Percentiles rank a stretch among this genome's conserved stretches.
phyloP scores from a whole-genome alignment of 345 rosid genomes.

The Microcos paniculata region DNA sequence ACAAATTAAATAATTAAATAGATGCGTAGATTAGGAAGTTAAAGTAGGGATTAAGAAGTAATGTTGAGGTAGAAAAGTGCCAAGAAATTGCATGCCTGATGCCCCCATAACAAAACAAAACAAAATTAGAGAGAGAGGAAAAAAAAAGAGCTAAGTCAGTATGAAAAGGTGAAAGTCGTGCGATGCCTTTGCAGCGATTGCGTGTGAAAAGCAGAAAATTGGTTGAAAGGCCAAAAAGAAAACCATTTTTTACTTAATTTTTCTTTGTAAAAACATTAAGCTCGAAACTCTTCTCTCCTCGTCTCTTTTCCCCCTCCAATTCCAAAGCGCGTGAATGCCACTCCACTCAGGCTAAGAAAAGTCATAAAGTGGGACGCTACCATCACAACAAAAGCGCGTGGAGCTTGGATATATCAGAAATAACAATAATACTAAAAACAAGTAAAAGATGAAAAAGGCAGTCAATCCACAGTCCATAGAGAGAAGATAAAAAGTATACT shows the following conservation, averaged over 20 bases:
- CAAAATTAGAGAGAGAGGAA: conserved; percentile 11
- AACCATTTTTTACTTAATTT: neutral
- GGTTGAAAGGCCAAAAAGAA: conserved; percentile 24
- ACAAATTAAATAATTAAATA: neutral
- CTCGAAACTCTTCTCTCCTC: neutral
- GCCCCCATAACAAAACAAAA: neutral
- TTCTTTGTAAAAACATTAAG: too few species aligned
- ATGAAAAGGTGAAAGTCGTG: conserved; percentile 33
- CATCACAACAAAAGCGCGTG: neutral
- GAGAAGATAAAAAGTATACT: conserved; percentile 7
- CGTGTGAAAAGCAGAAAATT: conserved; percentile 49
- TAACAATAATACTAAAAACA: neutral
- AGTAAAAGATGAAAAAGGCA: conserved; percentile 1
- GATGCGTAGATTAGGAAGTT: neutral
- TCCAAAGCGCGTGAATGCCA: neutral
- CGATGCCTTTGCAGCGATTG: conserved; percentile 41
- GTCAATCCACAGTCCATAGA: conserved; percentile 24
- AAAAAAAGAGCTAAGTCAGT: neutral
- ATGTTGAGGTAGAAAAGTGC: neutral
- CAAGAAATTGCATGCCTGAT: too few species aligned
- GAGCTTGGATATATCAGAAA: too few species aligned
- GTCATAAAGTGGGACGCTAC: too few species aligned
- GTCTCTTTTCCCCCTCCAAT: neutral
- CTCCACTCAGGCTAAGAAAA: neutral
- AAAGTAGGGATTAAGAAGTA: neutral